These are phyloP conservation scores for Acmispon strigosus DNA, from an alignment of 306 rosid species.

Conservation along the genomic window DNA sequence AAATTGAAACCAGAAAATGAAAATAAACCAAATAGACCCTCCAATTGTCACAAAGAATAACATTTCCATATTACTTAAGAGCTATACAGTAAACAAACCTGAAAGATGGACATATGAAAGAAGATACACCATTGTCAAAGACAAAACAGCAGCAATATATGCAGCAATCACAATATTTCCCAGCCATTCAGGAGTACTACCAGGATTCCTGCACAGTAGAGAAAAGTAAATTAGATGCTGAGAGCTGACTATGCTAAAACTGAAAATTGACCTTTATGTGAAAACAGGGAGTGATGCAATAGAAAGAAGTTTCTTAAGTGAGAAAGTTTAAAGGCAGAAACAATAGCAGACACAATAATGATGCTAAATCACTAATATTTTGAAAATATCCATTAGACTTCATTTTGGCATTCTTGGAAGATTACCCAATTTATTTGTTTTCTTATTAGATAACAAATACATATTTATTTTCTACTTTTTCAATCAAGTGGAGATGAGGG, in stretches of 20 bases:
- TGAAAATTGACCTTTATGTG: background rate
- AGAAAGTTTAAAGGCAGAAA: background rate
- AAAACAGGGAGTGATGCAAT: background rate
- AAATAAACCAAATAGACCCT: no score
- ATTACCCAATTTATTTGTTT: background rate
- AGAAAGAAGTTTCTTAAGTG: background rate
- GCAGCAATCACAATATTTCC: constrained; percentile 60
- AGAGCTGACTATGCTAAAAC: background rate
- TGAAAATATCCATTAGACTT: background rate
- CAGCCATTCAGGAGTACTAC: constrained; percentile 85
- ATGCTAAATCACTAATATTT: background rate
- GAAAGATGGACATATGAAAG: constrained; percentile 91
- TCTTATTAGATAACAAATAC: background rate
- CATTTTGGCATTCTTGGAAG: background rate
- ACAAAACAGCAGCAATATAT: constrained; percentile 48
- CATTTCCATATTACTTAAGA: background rate
- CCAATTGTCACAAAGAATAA: background rate
- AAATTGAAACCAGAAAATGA: no score
- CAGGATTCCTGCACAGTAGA: constrained; percentile 73
- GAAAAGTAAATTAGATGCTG: constrained; percentile 15
- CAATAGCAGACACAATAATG: background rate
- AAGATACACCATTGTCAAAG: constrained; percentile 81
- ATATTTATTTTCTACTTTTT: background rate
- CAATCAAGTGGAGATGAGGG: background rate
- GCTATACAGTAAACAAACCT: constrained; percentile 43